These are phyloP conservation scores for Trichodelitschia bisporula DNA, from an alignment of 495 filamentous ascomycete species.

Conservation along the genomic window DNA sequence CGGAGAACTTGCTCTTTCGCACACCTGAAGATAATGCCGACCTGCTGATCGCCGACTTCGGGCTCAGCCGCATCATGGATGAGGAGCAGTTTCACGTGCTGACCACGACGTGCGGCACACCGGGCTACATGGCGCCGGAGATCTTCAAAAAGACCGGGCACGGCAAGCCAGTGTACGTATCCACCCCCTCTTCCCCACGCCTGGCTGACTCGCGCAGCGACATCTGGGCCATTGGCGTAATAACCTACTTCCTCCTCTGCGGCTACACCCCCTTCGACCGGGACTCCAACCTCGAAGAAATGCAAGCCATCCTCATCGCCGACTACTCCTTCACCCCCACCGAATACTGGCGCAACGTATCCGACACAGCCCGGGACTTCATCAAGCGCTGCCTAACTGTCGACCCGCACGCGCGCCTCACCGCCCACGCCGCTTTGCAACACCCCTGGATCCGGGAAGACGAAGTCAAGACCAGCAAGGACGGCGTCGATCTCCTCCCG, in stretches of 20 bases:
- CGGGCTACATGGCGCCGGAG: constrained; percentile 83
- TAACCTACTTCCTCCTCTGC: constrained; percentile 90
- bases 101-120: constrained; percentile 92
- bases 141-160: constrained; percentile 63
- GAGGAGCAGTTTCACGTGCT: constrained; percentile 96
- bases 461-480: constrained; percentile 16
- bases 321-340: constrained; percentile 91
- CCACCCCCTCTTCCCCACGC: background rate
- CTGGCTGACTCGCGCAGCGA: constrained; percentile 22
- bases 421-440: constrained; percentile 76
- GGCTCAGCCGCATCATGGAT: constrained; percentile 87
- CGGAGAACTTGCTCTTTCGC: constrained; percentile 57
- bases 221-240: constrained; percentile 61
- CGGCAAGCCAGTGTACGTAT: constrained; percentile 48
- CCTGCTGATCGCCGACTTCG: constrained; percentile 93
- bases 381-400: constrained; percentile 74
- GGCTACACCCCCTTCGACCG: constrained; percentile 97
- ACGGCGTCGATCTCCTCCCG: constrained; percentile 52
- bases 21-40: constrained; percentile 65
- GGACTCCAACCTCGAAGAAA: constrained; percentile 91
- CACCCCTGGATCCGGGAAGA: constrained; percentile 62
- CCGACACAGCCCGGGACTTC: constrained; percentile 66
- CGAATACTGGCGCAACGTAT: constrained; percentile 92
- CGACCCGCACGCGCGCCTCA: constrained; percentile 67
- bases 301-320: constrained; percentile 92